Base-by-base conservation (phyloP, 257 asterid species). In the Rauvolfia tetraphylla region DNA sequence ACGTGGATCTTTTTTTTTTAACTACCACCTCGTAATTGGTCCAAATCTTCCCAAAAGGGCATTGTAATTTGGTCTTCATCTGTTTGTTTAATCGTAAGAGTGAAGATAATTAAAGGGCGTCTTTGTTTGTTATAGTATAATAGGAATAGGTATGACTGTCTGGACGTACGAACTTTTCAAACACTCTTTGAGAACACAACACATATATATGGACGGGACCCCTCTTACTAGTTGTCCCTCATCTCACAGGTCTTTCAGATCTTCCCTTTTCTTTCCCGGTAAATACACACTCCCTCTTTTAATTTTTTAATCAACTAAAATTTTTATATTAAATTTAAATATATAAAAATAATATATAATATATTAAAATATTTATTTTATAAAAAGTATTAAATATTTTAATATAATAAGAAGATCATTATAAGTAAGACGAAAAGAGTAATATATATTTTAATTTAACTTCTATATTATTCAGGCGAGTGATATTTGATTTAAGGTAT, bases 221-320 rank as follows among this genome's bases (percentile, higher is more conserved):
- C 73, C 62, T 81, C 77, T 58, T 78, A 51, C 66, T 31, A 51
- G 62, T 67, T 72, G 74, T 78, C 66, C 71, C 36, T 62, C n/a
- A 31, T 49, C 36, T 62, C n/a, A 31, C 42, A 62, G 3, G 36
- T 13, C 10, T 7, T 31, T 5, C 36, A 14, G 7, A 13, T 31
- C 25, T 15, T 62, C 3, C 1, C 12, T 27, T 46, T 2, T 51
- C 17, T 51, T 17, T 51, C 23, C 12, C 0, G 57, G 17, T 51
- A 51, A 46, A 46, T 11, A 46, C 46, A 3, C 8, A 41, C 46
- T 41, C 4, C 8, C 4, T 41, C 59, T 53, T 56, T 56, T n/a
- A 56, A 14, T 5, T 49, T 49, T 49, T 9, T 6, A 41, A 41
- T 41, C n/a, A n/a, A n/a, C n/a, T n/a, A n/a, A n/a, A n/a, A n/a